Conservation (phyloP, 2,329 filamentous ascomycete species). For the Hymenoscyphus linearis region DNA sequence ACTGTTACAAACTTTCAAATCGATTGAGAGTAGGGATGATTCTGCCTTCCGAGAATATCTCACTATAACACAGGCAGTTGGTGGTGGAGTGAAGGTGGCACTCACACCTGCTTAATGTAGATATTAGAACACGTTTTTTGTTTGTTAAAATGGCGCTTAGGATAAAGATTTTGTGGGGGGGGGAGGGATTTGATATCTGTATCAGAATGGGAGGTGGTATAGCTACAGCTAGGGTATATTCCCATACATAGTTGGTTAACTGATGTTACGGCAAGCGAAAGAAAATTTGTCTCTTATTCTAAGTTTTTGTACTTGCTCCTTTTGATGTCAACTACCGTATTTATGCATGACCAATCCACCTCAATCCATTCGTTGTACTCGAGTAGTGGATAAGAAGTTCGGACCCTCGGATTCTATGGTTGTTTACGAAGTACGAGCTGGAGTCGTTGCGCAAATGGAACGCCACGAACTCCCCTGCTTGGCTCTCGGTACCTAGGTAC, state of each 20-base stretch:
- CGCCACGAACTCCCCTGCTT: neutral
- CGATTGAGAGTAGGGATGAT: conserved; percentile 25
- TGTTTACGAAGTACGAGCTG: neutral
- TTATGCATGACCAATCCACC: neutral
- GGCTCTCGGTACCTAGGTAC: neutral
- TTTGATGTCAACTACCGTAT: neutral
- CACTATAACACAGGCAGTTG: conserved; percentile 22
- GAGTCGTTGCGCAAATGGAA: neutral
- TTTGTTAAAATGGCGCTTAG: neutral
- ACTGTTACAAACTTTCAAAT: conserved; percentile 32
- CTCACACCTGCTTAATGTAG: conserved; percentile 22
- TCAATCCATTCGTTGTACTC: neutral
- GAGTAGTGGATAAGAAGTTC: neutral
- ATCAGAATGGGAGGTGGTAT: neutral
- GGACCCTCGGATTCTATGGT: too few species aligned
- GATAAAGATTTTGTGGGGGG: neutral
- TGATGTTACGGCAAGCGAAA: neutral
- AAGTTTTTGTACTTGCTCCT: neutral
- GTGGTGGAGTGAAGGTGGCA: conserved; percentile 22
- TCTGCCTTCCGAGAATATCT: conserved; percentile 16
- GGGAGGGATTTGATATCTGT: neutral
- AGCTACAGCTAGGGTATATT: neutral
- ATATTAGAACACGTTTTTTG: neutral
- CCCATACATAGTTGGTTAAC: neutral
- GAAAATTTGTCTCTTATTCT: neutral